phyloP scores from a whole-genome alignment of 2,329 filamentous ascomycete genomes.

The Thermomyces lanuginosus region DNA sequence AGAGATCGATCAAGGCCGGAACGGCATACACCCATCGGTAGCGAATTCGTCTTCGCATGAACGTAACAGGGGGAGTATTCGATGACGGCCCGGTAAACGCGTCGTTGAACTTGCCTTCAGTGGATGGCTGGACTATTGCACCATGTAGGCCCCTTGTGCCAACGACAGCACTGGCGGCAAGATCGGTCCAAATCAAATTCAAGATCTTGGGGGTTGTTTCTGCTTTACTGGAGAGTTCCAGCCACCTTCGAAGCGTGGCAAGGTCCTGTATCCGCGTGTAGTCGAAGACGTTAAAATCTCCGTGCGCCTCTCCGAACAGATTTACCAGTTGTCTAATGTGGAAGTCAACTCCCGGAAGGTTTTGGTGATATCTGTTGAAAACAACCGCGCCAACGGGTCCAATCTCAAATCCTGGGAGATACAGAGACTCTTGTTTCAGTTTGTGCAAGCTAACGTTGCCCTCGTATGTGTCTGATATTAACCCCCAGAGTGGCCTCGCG shows the following conservation, averaged over 20 bases:
- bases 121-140: too few species aligned
- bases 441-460: constrained; percentile 19
- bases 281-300: constrained; percentile 18
- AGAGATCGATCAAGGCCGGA: constrained; percentile 1
- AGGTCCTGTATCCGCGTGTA: constrained; percentile 24
- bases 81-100: too few species aligned
- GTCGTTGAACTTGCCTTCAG: too few species aligned
- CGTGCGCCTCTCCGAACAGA: not conserved
- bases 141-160: constrained; percentile 16
- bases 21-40: constrained; percentile 1
- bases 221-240: constrained; percentile 16
- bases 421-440: constrained; percentile 15
- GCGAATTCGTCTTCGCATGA: not conserved
- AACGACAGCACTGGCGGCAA: constrained; percentile 27
- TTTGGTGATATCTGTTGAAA: too few species aligned
- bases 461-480: constrained; percentile 18
- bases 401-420: constrained; percentile 11
- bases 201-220: constrained; percentile 19
- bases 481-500: constrained; percentile 25
- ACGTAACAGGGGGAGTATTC: too few species aligned
- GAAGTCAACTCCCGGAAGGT: constrained; percentile 1
- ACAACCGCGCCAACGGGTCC: constrained; percentile 9
- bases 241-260: constrained; percentile 28
- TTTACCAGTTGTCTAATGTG: not conserved
- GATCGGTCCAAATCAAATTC: constrained; percentile 32